Conservation (phyloP, 2,329 filamentous ascomycete genomes). For the Paecilomyces dactylethromorphus region DNA sequence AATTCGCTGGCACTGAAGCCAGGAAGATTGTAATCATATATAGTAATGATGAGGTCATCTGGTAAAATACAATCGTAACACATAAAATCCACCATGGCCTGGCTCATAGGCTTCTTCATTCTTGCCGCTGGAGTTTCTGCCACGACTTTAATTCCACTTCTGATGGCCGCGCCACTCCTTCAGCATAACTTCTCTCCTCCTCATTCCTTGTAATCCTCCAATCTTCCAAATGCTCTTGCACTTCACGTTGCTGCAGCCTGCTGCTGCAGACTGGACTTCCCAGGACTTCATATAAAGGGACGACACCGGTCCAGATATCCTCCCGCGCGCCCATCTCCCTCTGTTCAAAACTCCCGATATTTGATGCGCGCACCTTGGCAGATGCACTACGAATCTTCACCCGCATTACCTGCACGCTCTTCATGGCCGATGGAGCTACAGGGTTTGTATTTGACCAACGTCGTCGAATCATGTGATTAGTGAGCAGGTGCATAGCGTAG, state of each 20-base stretch:
- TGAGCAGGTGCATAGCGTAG: slow-evolving; percentile 7
- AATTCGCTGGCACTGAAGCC: too few species aligned
- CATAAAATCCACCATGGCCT: not conserved
- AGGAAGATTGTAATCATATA: not conserved
- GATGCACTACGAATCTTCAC: slow-evolving; percentile 3
- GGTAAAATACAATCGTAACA: not conserved
- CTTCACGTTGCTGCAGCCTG: not conserved
- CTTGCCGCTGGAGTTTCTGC: not conserved
- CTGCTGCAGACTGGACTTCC: slow-evolving; percentile 3
- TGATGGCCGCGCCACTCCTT: not conserved
- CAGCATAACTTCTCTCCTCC: not conserved
- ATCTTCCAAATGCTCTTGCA: not conserved
- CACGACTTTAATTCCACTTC: not conserved
- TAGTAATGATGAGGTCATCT: not conserved
- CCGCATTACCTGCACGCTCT: slow-evolving; percentile 6
- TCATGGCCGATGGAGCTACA: slow-evolving; percentile 2
- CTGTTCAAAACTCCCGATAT: slow-evolving; percentile 4
- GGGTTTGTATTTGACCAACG: slow-evolving; percentile 5
- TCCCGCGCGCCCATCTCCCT: slow-evolving; percentile 1
- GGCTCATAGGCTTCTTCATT: not conserved
- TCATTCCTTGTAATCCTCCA: not conserved
- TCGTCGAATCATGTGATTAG: slow-evolving; percentile 6
- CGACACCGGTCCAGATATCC: slow-evolving; percentile 6
- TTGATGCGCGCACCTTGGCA: slow-evolving; percentile 5
- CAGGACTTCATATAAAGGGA: slow-evolving; percentile 4